These are phyloP conservation scores for Syncephalis fuscata DNA, from an alignment of 371 early-diverging fungal species.

Conservation along the genomic window DNA sequence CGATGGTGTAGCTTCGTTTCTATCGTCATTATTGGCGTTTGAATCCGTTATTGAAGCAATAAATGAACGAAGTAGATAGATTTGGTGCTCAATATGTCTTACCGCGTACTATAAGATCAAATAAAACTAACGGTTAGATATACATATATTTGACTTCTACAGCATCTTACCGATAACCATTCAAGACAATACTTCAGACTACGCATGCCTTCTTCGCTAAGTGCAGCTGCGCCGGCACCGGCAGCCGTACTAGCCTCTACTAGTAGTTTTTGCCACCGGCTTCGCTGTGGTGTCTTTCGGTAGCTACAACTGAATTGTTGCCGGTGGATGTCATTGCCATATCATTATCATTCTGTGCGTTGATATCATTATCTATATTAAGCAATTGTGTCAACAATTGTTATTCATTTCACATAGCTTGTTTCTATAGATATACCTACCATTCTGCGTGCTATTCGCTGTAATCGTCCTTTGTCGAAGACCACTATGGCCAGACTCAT, in stretches of 20 bases:
- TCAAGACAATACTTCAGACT: slow-evolving; percentile 59
- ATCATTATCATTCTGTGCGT: slow-evolving; percentile 2
- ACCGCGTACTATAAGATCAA: slow-evolving; percentile 47
- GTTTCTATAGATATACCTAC: background rate
- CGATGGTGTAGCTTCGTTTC: slow-evolving; percentile 6
- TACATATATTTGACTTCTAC: background rate
- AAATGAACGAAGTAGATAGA: slow-evolving; percentile 44
- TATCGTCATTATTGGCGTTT: too few relatives aligned
- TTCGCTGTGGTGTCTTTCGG: slow-evolving; percentile 11
- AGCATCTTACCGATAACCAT: slow-evolving; percentile 44
- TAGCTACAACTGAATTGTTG: slow-evolving; percentile 7
- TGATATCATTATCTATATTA: slow-evolving; percentile 2
- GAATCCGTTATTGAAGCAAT: slow-evolving; percentile 31
- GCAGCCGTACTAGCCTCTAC: slow-evolving; percentile 48
- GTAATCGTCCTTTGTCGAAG: too few relatives aligned
- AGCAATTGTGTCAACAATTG: background rate
- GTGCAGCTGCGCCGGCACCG: slow-evolving; percentile 50
- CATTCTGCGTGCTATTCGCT: background rate
- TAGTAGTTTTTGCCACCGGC: slow-evolving; percentile 57
- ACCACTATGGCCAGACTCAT: too few relatives aligned
- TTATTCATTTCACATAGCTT: background rate
- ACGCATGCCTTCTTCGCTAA: slow-evolving; percentile 65
- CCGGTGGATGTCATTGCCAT: slow-evolving; percentile 7
- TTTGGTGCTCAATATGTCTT: slow-evolving; percentile 64
- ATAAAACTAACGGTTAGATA: background rate